Conservation (phyloP, 257 asterid genomes). For the Lavandula angustifolia region DNA sequence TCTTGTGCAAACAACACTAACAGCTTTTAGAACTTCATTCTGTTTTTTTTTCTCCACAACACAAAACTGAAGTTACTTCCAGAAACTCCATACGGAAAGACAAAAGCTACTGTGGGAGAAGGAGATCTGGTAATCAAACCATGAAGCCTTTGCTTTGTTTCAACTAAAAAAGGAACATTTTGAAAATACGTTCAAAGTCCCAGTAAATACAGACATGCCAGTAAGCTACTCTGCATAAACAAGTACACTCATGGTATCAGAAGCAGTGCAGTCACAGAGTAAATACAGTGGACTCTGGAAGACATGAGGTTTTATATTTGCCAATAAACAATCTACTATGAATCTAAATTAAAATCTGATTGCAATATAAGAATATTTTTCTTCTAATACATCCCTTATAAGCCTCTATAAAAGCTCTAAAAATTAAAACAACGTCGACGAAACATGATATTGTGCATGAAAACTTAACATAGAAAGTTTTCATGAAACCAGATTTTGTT, state of each 20-base stretch:
- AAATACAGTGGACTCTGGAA: constrained; percentile 6
- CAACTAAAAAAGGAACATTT: neutral
- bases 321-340: constrained; percentile 9
- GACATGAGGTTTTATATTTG: too few relatives aligned
- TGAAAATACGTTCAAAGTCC: neutral
- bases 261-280: neutral
- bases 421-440: neutral
- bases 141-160: constrained; percentile 9
- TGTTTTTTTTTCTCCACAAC: neutral
- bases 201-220: neutral
- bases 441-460: neutral
- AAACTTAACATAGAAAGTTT: neutral
- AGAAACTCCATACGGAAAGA: neutral
- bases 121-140: neutral
- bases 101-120: neutral
- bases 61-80: neutral
- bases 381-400: neutral
- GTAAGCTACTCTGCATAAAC: constrained; percentile 4
- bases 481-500: neutral
- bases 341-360: neutral
- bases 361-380: neutral
- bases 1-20: neutral
- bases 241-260: constrained; percentile 6
- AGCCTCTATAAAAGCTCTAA: constrained; percentile 18
- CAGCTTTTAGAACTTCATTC: neutral